phyloP scores from a whole-genome alignment of 208 protist genomes.

The Strigomonas galati region DNA sequence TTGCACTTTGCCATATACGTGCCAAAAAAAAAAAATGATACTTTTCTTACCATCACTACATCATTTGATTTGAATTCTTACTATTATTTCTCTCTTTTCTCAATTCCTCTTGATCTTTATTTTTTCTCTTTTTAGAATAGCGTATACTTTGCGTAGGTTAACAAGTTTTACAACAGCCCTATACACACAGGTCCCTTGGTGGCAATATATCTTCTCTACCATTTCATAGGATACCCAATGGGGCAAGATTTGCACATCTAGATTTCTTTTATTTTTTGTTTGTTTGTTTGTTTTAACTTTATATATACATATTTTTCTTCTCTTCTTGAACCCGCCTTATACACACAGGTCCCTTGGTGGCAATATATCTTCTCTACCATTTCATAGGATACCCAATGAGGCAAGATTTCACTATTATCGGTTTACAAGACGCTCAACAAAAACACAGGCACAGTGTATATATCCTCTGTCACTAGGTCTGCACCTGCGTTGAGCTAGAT shows the following conservation, averaged over 20 bases:
- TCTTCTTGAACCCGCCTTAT: constrained; percentile 2
- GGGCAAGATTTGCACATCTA: constrained; percentile 26
- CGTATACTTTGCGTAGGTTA: no score
- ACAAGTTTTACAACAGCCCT: neutral
- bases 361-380: constrained; percentile 29
- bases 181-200: neutral
- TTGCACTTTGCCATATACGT: neutral
- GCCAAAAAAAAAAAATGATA: neutral
- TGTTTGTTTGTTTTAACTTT: constrained; percentile 26
- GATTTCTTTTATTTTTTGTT: constrained; percentile 13
- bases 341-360: constrained; percentile 31
- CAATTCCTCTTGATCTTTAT: neutral
- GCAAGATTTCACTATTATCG: constrained; percentile 16
- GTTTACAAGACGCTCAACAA: neutral
- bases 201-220: neutral
- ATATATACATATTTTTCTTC: neutral
- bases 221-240: constrained; percentile 1
- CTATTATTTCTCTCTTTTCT: neutral
- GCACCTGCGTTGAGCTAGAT: neutral
- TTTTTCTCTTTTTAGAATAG: constrained; percentile 5
- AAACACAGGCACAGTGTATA: neutral
- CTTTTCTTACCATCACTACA: neutral
- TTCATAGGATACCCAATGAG: constrained; percentile 37
- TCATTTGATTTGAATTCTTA: neutral
- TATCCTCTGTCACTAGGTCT: no score